phyloP scores from a whole-genome alignment of 2,329 filamentous ascomycete genomes.

The Dryadomyces quercus-mongolicae region DNA sequence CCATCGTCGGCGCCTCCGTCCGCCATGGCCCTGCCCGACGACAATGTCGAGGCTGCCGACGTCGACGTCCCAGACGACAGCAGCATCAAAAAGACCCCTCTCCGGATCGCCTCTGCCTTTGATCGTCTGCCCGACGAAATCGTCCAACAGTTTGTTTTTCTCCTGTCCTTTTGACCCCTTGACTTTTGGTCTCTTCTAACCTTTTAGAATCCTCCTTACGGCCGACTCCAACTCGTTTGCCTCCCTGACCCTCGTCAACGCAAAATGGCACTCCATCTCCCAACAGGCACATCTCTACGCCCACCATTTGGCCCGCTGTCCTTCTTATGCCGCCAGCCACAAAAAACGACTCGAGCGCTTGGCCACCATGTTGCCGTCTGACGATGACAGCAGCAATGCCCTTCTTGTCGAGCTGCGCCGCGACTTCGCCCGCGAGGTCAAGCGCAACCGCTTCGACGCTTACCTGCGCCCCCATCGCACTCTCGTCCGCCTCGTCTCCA shows the following conservation, averaged over 20 bases:
- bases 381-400: conserved; percentile 25
- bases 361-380: conserved; percentile 16
- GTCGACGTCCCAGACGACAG: background rate
- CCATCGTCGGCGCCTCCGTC: too few species aligned
- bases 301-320: conserved; percentile 48
- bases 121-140: conserved; percentile 54
- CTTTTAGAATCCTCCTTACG: conserved; percentile 43
- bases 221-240: conserved; percentile 53
- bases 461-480: conserved; percentile 60
- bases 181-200: background rate
- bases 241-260: conserved; percentile 52
- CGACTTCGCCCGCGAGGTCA: conserved; percentile 57
- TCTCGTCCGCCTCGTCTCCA: conserved; percentile 68
- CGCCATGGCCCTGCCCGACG: too few species aligned
- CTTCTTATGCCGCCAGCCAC: conserved; percentile 43
- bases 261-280: conserved; percentile 52
- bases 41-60: background rate
- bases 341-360: conserved; percentile 7
- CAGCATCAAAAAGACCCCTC: background rate
- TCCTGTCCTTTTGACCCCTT: conserved; percentile 4
- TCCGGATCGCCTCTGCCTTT: conserved; percentile 27
- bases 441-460: conserved; percentile 65
- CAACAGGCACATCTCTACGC: conserved; percentile 52
- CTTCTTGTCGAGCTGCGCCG: conserved; percentile 46
- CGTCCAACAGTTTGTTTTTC: conserved; percentile 48